A percentile compares a stretch with the other conserved stretches of the same genome.
phyloP scores from a whole-genome alignment of 2,329 filamentous ascomycete species.

The Sarocladium brachiariae region DNA sequence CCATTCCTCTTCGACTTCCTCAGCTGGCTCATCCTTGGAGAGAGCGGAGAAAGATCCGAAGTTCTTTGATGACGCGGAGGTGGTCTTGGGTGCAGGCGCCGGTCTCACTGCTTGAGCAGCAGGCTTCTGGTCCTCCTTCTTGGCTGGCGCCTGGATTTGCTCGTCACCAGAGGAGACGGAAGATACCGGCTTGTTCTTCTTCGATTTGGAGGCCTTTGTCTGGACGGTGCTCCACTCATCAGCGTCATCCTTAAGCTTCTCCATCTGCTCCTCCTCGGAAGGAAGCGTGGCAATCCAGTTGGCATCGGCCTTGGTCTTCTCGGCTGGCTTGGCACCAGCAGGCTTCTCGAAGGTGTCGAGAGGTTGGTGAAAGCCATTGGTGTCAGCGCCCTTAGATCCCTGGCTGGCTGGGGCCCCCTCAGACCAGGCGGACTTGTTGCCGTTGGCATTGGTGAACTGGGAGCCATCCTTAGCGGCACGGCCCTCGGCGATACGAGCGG shows the following conservation, averaged over 20 bases:
- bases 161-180: conserved; percentile 27
- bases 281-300: conserved; percentile 46
- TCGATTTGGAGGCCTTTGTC: conserved; percentile 36
- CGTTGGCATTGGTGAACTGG: conserved; percentile 42
- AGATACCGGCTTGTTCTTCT: conserved; percentile 24
- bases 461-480: conserved; percentile 76
- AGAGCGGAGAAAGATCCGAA: conserved; percentile 45
- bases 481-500: conserved; percentile 75
- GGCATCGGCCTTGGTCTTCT: conserved; percentile 16
- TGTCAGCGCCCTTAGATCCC: conserved; percentile 23
- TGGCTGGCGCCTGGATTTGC: conserved; percentile 12
- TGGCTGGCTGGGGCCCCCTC: conserved; percentile 28
- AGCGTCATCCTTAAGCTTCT: conserved; percentile 44
- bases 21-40: conserved; percentile 32
- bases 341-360: conserved; percentile 51
- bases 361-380: conserved; percentile 37
- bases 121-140: conserved; percentile 12
- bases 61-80: conserved; percentile 24
- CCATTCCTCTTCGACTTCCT: conserved; percentile 42
- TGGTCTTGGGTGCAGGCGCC: conserved; percentile 17
- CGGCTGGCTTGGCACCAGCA: conserved; percentile 23
- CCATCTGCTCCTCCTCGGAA: conserved; percentile 57
- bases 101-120: conserved; percentile 25
- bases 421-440: conserved; percentile 36
- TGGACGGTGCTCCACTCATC: conserved; percentile 57